Base-by-base conservation (phyloP, 768 basidiomycete genomes). In the Pleurotus sapidus region DNA sequence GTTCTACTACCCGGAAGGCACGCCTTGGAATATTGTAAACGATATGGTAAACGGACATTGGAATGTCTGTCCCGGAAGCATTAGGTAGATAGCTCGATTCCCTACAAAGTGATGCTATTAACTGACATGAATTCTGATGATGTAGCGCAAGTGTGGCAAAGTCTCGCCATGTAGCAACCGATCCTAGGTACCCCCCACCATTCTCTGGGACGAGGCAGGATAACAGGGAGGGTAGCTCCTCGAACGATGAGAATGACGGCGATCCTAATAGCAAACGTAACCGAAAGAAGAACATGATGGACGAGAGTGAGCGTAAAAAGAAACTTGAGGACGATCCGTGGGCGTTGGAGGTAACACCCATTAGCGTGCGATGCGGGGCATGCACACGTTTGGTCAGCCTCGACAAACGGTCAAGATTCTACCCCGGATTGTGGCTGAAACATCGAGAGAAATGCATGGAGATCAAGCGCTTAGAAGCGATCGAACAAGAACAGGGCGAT, bases 401-500 rank as follows among this genome's bases (percentile, higher is more conserved):
- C 9, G 66, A 67, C 24, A 64, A 58, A 25, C 56, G 65, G n/a
- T 55, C 58, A 6, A 55, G 57, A 18, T 67, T 64, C 43, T 67
- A 67, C 46, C 59, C 59, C 24, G 63, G 65, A 17, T 57, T 64
- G 17, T 67, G 66, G 66, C 11, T 50, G 3, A 67, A 67, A 45
- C 66, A 67, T 48, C 59, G 60, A 12, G 55, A 55, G 12, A 60
- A 59, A 51, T 67, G 66, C 30, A 46, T 17, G n/a, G 58, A 61
- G 14, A 57, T 65, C 23, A 55, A 60, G 58, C 49, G 49, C 4
- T 37, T 50, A 30, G 49, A 50, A 34, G 49, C 49, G n/a, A 50
- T 50, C 49, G 49, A 50, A 34, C 49, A 50, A 37, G 49, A 50
- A 37, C 49, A 50, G n/a, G 49, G 49, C 17, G 49, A 50, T 50